phyloP scores from a whole-genome alignment of 2,329 filamentous ascomycete species.

The Dothideomycetes sp. region DNA sequence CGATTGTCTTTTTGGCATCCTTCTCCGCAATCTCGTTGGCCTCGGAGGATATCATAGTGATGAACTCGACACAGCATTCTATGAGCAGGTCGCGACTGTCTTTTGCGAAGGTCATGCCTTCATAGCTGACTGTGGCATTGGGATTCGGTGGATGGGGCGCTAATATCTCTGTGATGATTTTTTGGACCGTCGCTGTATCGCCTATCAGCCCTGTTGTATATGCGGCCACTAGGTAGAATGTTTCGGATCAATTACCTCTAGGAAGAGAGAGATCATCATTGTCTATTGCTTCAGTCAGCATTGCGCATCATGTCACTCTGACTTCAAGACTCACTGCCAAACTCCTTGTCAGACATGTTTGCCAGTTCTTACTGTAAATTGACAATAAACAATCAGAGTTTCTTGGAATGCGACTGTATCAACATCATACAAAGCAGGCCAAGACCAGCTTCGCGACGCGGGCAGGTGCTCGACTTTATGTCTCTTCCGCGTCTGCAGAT shows the following conservation, averaged over 20 bases:
- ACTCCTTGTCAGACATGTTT: slow-evolving; percentile 45
- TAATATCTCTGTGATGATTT: slow-evolving; percentile 91
- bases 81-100: slow-evolving; percentile 92
- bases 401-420: background rate
- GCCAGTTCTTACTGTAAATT: background rate
- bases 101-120: slow-evolving; percentile 79
- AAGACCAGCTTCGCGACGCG: background rate
- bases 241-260: slow-evolving; percentile 32
- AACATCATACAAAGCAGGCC: background rate
- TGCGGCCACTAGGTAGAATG: background rate
- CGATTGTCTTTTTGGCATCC: slow-evolving; percentile 98
- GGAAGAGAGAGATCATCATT: slow-evolving; percentile 50
- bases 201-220: background rate
- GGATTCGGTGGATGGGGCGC: slow-evolving; percentile 26
- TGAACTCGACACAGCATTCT: slow-evolving; percentile 98
- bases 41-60: slow-evolving; percentile 95
- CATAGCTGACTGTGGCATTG: slow-evolving; percentile 34
- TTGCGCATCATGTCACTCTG: background rate
- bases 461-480: background rate
- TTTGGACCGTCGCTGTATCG: slow-evolving; percentile 52
- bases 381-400: too few relatives aligned
- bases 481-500: background rate
- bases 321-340: slow-evolving; percentile 30
- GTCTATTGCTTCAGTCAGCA: slow-evolving; percentile 23
- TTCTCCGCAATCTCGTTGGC: slow-evolving; percentile 98